A percentile compares a stretch with the other conserved stretches of the same genome.
Evolutionary conservation across 192 early-diverging fungal species (phyloP).

Genomic region (Backusella sp.): DNA sequence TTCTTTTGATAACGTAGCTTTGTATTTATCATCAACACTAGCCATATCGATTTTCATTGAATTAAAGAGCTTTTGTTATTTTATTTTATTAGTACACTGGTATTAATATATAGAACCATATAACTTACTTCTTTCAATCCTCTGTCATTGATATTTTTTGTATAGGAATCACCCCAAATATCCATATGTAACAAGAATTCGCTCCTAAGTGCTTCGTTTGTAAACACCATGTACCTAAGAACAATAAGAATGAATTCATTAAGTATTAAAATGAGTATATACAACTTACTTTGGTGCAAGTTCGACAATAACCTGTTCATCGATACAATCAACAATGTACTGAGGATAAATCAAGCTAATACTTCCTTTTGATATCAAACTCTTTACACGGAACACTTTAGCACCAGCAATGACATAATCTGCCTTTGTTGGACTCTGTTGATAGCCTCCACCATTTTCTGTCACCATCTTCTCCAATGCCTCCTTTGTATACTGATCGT

Average conservation of each 20-base stretch:
- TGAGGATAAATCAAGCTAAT: constrained; percentile 62
- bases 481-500: constrained; percentile 43
- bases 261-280: not conserved
- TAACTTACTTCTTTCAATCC: constrained; percentile 57
- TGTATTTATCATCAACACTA: not conserved
- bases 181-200: constrained; percentile 60
- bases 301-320: constrained; percentile 44
- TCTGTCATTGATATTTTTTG: constrained; percentile 48
- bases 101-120: not conserved
- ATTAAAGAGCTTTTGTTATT: not conserved
- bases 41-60: not conserved
- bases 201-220: constrained; percentile 47
- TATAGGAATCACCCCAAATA: constrained; percentile 67
- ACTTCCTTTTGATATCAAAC: constrained; percentile 46
- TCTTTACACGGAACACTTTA: constrained; percentile 44
- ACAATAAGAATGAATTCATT: not conserved
- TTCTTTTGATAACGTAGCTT: not conserved
- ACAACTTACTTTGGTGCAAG: constrained; percentile 57
- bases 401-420: constrained; percentile 52
- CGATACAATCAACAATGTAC: constrained; percentile 68
- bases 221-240: constrained; percentile 60
- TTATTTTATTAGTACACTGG: not conserved
- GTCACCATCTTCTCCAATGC: constrained; percentile 60
- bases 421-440: constrained; percentile 53
- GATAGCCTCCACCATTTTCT: constrained; percentile 60